Conservation (phyloP, 202 grass and related monocot species). For the Carex sylvatica region DNA sequence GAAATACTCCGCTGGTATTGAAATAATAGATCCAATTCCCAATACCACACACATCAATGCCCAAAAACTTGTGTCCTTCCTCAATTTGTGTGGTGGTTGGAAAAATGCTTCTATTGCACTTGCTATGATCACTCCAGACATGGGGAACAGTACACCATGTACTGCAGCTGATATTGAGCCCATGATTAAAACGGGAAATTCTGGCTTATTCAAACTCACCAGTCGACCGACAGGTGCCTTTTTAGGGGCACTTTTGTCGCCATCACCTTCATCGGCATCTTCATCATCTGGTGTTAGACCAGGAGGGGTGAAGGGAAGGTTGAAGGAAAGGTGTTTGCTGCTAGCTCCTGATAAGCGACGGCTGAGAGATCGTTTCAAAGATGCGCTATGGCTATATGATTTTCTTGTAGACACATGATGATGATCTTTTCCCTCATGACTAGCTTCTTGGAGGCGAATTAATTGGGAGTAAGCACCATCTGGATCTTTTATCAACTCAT, state of each 20-base stretch:
- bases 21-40: constrained; percentile 47
- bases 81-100: constrained; percentile 52
- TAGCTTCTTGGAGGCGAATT: constrained; percentile 58
- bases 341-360: constrained; percentile 50
- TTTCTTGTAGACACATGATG: constrained; percentile 21
- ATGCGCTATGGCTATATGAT: constrained; percentile 57
- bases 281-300: constrained; percentile 32
- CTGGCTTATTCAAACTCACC: constrained; percentile 68
- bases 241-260: constrained; percentile 21
- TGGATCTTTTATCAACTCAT: constrained; percentile 47
- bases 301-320: constrained; percentile 34
- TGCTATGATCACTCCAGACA: constrained; percentile 54
- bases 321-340: constrained; percentile 50
- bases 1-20: constrained; percentile 47
- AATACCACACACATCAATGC: constrained; percentile 60
- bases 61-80: constrained; percentile 70
- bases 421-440: constrained; percentile 35
- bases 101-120: constrained; percentile 65
- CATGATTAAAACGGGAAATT: constrained; percentile 51
- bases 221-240: constrained; percentile 51
- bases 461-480: constrained; percentile 73
- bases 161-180: constrained; percentile 54
- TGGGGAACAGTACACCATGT: constrained; percentile 67
- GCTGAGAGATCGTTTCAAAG: constrained; percentile 56
- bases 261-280: constrained; percentile 25